phyloP scores from a whole-genome alignment of 169 alveolate genomes.

The Eimeria praecox region DNA sequence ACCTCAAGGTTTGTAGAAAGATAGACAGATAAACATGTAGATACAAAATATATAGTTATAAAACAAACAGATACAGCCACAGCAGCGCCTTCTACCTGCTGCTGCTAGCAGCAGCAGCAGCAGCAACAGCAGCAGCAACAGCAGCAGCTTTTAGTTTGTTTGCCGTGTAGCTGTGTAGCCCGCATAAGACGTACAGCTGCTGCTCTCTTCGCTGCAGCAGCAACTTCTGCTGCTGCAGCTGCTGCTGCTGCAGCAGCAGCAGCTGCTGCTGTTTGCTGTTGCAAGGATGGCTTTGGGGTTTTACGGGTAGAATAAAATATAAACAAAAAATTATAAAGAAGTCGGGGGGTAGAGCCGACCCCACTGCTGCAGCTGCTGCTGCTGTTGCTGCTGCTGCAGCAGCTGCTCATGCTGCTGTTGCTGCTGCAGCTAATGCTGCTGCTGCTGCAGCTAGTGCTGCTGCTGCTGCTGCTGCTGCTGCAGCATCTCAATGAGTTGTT shows the following conservation, averaged over 20 bases:
- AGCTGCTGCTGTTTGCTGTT: too few species aligned
- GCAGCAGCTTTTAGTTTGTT: background rate
- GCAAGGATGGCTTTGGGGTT: too few species aligned
- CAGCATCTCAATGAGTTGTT: background rate
- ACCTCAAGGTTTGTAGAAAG: too few species aligned
- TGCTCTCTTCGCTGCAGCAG: background rate
- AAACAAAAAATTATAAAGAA: too few species aligned
- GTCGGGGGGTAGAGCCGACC: too few species aligned
- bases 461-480: background rate
- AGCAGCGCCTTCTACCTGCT: too few species aligned
- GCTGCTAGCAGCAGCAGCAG: background rate
- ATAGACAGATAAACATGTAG: too few species aligned
- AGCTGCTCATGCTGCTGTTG: too few species aligned
- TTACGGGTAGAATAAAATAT: too few species aligned
- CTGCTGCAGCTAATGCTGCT: background rate
- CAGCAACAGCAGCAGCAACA: constrained; percentile 23
- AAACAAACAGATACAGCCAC: too few species aligned
- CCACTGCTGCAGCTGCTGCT: background rate
- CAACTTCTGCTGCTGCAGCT: constrained; percentile 17
- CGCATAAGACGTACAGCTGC: background rate
- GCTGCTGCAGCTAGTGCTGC: constrained; percentile 5
- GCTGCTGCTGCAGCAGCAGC: too few species aligned
- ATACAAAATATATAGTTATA: too few species aligned
- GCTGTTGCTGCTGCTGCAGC: background rate
- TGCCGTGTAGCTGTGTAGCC: background rate